These are phyloP conservation scores for Xylariales sp. DNA, from an alignment of 2,329 filamentous ascomycete genomes.

Conservation along the genomic window DNA sequence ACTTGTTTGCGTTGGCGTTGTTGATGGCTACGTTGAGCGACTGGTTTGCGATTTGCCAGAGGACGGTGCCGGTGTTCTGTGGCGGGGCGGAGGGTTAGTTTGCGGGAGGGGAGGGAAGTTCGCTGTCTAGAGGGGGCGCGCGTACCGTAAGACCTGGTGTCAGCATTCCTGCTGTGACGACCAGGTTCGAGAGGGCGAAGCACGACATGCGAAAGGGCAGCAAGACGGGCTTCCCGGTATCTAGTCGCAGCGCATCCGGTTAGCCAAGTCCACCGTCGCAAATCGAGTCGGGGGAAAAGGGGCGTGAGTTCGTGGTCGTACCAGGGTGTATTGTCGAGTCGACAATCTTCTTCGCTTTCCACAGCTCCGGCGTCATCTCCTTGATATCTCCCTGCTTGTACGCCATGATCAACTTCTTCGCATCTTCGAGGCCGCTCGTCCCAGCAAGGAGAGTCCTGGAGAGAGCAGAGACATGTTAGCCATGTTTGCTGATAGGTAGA, in stretches of 20 bases:
- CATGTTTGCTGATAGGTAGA: neutral
- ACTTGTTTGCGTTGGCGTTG: slow-evolving; percentile 98
- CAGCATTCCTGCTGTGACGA: slow-evolving; percentile 97
- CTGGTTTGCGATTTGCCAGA: slow-evolving; percentile 97
- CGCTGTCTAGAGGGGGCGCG: slow-evolving; percentile 39
- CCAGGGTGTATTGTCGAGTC: slow-evolving; percentile 96
- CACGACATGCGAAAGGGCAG: slow-evolving; percentile 97
- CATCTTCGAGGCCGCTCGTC: slow-evolving; percentile 80
- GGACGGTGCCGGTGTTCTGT: slow-evolving; percentile 83
- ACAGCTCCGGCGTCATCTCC: slow-evolving; percentile 89
- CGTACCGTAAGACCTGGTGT: slow-evolving; percentile 83
- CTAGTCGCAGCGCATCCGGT: slow-evolving; percentile 57
- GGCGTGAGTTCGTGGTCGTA: slow-evolving; percentile 56
- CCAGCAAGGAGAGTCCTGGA: slow-evolving; percentile 88
- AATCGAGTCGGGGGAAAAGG: neutral
- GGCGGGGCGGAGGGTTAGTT: slow-evolving; percentile 32
- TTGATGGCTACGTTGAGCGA: slow-evolving; percentile 99
- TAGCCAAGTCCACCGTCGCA: slow-evolving; percentile 29
- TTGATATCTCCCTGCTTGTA: slow-evolving; percentile 88
- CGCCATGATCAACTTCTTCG: slow-evolving; percentile 81
- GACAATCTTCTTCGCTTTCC: slow-evolving; percentile 96
- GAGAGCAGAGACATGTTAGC: slow-evolving; percentile 35
- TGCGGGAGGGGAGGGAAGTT: neutral
- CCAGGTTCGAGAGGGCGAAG: slow-evolving; percentile 91
- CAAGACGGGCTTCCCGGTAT: slow-evolving; percentile 91